Conservation (phyloP, 768 basidiomycete genomes). For the Leucocoprinus leucothites region DNA sequence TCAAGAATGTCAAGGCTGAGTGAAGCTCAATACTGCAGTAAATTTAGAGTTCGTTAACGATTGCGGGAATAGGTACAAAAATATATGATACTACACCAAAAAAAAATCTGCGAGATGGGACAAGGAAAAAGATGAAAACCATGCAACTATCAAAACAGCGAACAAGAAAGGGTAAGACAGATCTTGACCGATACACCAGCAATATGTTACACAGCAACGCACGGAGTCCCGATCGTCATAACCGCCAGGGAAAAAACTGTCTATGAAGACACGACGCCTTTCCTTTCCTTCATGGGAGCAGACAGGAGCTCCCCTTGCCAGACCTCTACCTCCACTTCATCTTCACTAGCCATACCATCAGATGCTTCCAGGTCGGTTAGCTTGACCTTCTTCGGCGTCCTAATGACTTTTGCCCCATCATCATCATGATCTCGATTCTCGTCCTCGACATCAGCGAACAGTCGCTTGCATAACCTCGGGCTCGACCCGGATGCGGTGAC, state of each 20-base stretch:
- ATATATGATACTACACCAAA: too few species aligned
- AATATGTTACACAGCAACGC: not conserved
- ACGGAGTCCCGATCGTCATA: not conserved
- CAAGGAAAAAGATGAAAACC: not conserved
- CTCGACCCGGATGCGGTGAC: not conserved
- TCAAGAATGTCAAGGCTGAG: not conserved
- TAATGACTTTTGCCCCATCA: not conserved
- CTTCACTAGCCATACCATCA: conserved; percentile 3
- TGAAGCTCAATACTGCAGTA: not conserved
- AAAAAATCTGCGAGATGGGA: not conserved
- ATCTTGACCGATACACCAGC: not conserved
- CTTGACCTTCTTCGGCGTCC: conserved; percentile 6
- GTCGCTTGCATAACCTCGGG: conserved; percentile 1
- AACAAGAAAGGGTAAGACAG: not conserved
- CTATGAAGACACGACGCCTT: not conserved
- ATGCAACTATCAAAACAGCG: not conserved
- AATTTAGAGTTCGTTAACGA: too few species aligned
- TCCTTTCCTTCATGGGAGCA: not conserved
- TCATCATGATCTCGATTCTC: not conserved
- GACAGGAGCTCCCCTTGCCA: not conserved
- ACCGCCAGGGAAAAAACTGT: not conserved
- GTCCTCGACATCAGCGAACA: conserved; percentile 7
- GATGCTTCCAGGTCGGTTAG: not conserved
- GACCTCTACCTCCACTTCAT: conserved; percentile 5
- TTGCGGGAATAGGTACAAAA: too few species aligned